These are phyloP conservation scores for Fusarium nanum DNA, from an alignment of 2,329 filamentous ascomycete genomes.

Conservation along the genomic window DNA sequence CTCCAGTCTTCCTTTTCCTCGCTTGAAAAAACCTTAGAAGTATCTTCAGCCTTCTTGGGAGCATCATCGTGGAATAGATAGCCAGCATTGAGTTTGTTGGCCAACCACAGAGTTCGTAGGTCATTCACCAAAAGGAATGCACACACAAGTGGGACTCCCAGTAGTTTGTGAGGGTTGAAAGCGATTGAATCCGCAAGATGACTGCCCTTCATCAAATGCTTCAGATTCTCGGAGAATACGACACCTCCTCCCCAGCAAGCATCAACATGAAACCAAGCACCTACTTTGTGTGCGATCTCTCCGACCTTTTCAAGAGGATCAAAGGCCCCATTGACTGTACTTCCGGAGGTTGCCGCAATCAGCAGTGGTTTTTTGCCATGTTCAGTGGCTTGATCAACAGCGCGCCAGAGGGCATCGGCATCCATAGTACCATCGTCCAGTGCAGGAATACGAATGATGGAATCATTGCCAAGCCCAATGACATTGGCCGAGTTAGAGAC, in stretches of 20 bases:
- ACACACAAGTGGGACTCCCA: background rate
- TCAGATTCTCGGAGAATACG: background rate
- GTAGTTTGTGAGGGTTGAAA: background rate
- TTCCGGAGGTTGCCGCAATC: constrained; percentile 1
- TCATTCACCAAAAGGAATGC: constrained; percentile 1
- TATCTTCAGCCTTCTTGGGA: fast-evolving
- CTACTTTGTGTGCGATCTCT: background rate
- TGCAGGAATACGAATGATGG: background rate
- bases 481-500: background rate
- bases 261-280: background rate
- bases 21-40: fast-evolving
- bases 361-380: background rate
- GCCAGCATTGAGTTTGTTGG: background rate
- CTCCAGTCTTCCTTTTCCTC: background rate
- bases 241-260: constrained; percentile 3
- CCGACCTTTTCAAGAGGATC: background rate
- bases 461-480: background rate
- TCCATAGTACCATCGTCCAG: background rate
- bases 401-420: background rate
- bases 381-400: background rate
- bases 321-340: background rate
- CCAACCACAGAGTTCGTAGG: background rate
- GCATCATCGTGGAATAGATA: background rate
- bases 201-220: background rate
- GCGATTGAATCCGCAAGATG: background rate